Evolutionary conservation across 139 green algal genomes (phyloP), one percentile per base, ranked within the genome.

Genomic region (Coelastrella sp.): DNA sequence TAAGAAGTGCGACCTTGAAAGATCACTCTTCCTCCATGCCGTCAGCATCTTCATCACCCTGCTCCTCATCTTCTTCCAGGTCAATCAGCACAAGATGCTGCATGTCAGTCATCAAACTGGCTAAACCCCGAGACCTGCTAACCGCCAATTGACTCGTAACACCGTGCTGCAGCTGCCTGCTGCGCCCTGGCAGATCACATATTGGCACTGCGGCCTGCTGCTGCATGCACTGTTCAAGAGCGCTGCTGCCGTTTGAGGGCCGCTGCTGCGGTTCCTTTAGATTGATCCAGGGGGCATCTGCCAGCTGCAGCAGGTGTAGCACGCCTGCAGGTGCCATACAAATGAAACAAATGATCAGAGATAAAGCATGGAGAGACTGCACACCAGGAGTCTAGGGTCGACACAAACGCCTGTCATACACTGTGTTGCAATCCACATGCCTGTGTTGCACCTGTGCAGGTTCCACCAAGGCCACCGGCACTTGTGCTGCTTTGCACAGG

Each of bases 71-170:
- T 57, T 88, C 84, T 20, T 88, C 84, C 20, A 88, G 66, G 24
- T 88, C 84, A 35, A 88, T 9, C 84, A 88, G 49, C 66, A 88
- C 12, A 17, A 88, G 20, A 35, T 81, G 84, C 84, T 88, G 84
- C 84, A 88, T 88, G 49, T 88, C 84, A 66, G 68, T 88, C 3
- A 88, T 66, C 56, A 88, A 56, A 11, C 68, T 82, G 0, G 68
- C 84, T 11, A 88, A 76, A 22, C 84, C 84, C 0, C 84, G 19
- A 7, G 68, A 73, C 68, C 84, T 80, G 84, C 84, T 88, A 7
- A 88, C 84, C 19, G 84, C 66, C 68, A 88, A 25, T 19, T 88
- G 84, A 57, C 11, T 68, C 9, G 19, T 24, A 8, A 61, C 25
- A 0, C 58, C 68, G n/a, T 57, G 20, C 68, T 80, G 68, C 68